Conservation (phyloP, 495 filamentous ascomycete genomes). For the Glonium stellatum region DNA sequence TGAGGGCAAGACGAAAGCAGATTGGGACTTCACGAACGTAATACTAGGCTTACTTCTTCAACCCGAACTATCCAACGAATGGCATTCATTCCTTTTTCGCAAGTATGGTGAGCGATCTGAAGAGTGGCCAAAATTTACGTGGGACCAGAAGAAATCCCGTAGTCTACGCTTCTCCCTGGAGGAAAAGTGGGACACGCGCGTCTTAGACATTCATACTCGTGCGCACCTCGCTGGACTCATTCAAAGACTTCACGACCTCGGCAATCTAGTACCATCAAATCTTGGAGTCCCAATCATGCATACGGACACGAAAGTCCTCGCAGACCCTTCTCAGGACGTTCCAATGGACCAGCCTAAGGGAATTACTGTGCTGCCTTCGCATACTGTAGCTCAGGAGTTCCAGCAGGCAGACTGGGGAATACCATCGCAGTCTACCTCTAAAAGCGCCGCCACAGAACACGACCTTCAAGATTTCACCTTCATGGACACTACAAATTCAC, state of each 20-base stretch:
- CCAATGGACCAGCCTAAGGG: no score
- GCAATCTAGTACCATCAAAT: constrained; percentile 8
- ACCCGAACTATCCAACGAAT: constrained; percentile 19
- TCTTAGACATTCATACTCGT: constrained; percentile 19
- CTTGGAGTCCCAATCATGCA: neutral
- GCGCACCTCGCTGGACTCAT: constrained; percentile 1
- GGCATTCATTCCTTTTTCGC: constrained; percentile 17
- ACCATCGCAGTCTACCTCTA: neutral
- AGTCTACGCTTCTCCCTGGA: constrained; percentile 24
- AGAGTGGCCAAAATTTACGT: constrained; percentile 24
- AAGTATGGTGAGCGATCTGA: constrained; percentile 18
- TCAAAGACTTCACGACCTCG: constrained; percentile 21
- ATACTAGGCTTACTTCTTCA: constrained; percentile 26
- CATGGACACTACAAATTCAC: neutral
- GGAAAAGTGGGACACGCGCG: constrained; percentile 18
- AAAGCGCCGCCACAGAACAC: neutral
- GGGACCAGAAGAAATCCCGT: constrained; percentile 28
- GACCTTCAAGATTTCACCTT: neutral
- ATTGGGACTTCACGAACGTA: constrained; percentile 31
- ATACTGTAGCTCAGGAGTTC: neutral
- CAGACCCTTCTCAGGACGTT: neutral
- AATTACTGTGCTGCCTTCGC: neutral
- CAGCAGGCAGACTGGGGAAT: neutral
- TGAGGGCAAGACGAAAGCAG: constrained; percentile 21
- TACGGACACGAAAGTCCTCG: neutral